phyloP scores from a whole-genome alignment of 2,329 filamentous ascomycete genomes.

The Pseudopithomyces chartarum region DNA sequence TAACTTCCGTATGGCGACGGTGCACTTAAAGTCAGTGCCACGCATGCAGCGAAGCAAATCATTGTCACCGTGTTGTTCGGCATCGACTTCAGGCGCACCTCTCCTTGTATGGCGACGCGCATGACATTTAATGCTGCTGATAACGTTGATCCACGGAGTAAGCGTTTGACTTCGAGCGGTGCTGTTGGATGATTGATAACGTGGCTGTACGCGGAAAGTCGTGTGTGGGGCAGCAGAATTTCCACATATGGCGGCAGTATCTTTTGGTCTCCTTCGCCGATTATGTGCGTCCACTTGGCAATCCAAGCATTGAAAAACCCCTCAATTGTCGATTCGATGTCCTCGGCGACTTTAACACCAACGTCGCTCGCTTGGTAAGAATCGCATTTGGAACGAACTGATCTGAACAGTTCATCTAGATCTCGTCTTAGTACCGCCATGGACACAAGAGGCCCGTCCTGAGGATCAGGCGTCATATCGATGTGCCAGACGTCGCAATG shows the following conservation, averaged over 20 bases:
- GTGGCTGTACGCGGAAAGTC: conserved; percentile 74
- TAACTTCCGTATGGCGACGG: conserved; percentile 28
- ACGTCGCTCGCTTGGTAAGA: conserved; percentile 57
- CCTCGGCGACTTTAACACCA: conserved; percentile 57
- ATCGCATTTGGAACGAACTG: conserved; percentile 65
- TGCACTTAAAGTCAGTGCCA: conserved; percentile 57
- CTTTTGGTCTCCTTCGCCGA: conserved; percentile 45
- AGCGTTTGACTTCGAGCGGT: conserved; percentile 71
- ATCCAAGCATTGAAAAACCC: conserved; percentile 70
- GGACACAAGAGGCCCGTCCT: conserved; percentile 73
- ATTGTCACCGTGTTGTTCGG: conserved; percentile 80
- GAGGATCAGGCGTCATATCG: conserved; percentile 65
- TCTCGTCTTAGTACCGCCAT: conserved; percentile 73
- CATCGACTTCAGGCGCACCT: conserved; percentile 72
- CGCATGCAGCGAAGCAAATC: conserved; percentile 69
- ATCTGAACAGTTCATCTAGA: conserved; percentile 63
- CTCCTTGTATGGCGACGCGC: conserved; percentile 73
- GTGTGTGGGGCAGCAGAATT: conserved; percentile 72
- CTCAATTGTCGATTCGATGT: conserved; percentile 59
- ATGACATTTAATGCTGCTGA: conserved; percentile 77
- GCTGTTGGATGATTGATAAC: conserved; percentile 77
- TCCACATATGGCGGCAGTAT: conserved; percentile 74
- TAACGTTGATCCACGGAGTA: conserved; percentile 73
- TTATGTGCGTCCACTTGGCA: conserved; percentile 57
- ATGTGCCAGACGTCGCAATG: conserved; percentile 73